A percentile compares a stretch with the other conserved stretches of the same genome.
Evolutionary conservation across 305 asterid species (phyloP).

Genomic region (Striga hermonthica): DNA sequence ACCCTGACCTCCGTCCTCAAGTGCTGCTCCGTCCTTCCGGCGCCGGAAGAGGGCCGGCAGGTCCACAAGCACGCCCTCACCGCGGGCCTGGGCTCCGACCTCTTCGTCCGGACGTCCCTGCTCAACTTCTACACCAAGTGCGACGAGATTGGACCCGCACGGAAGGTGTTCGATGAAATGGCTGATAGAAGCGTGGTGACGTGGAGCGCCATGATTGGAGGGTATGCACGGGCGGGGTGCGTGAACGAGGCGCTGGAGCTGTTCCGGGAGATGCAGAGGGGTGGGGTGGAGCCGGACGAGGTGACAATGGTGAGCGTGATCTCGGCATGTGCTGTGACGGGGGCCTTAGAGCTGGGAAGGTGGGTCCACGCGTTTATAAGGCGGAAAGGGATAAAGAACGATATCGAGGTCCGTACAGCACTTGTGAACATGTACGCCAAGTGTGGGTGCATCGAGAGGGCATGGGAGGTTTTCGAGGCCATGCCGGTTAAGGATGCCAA

Average conservation of each 20-base stretch:
- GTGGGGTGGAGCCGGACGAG: conserved; percentile 59
- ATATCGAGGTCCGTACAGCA: conserved; percentile 60
- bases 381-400: conserved; percentile 51
- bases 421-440: conserved; percentile 70
- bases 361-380: conserved; percentile 61
- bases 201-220: conserved; percentile 76
- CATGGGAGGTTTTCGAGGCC: conserved; percentile 50
- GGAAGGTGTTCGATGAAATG: conserved; percentile 78
- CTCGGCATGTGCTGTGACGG: conserved; percentile 60
- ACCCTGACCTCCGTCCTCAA: conserved; percentile 63
- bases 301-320: conserved; percentile 62
- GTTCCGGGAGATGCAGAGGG: conserved; percentile 64
- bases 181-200: conserved; percentile 58
- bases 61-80: conserved; percentile 57
- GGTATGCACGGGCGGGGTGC: conserved; percentile 56
- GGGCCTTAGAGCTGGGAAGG: conserved; percentile 62
- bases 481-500: conserved; percentile 62
- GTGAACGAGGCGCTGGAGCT: conserved; percentile 58
- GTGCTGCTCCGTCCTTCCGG: conserved; percentile 52
- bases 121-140: conserved; percentile 62
- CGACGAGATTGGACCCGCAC: conserved; percentile 45
- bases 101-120: conserved; percentile 59
- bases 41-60: conserved; percentile 52
- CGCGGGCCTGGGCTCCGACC: conserved; percentile 44
- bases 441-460: conserved; percentile 67